Base-by-base conservation (phyloP, 2,329 filamentous ascomycete species). In the Talaromyces sp. region DNA sequence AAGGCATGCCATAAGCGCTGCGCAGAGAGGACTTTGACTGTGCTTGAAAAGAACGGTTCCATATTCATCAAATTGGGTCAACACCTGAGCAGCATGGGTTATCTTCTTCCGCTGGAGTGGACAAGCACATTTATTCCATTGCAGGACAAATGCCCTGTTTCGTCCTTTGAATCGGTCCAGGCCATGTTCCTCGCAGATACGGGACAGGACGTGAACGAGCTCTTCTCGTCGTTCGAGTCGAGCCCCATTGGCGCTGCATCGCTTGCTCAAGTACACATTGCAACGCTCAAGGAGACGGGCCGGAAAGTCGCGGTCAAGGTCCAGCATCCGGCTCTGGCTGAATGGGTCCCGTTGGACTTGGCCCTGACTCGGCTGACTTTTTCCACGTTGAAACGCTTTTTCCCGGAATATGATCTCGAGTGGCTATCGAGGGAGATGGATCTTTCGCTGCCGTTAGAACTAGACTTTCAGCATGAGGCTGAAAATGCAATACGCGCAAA, bases 61-160 rank as follows among this genome's bases (percentile, higher is more conserved):
- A 96, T 99, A 65, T 99, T 98, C 70, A 98, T 99, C 75, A 99
- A 99, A 78, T 81, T 99, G 44, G 95, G 95, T 7, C 95, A 99
- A 71, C 95, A 99, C 77, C 76, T 99, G 76, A 96, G 92, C 75
- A 94, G 92, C 66, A 91, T 98, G 90, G 96, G 95, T 72, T 98
- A 98, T 74, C 84, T 98, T 9, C 83, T 98, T 9, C 94, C 94
- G 1, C 78, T 84, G 56, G 94, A 98, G 78, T 98, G 94, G 93
- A 96, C 92, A 34, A 89, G 89, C 36, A 98, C 95, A 0, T 99
- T 99, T 73, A 89, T 99, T 67, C 95, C 95, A 0, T 82, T 99
- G 28, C 95, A 99, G 77, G 96, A 99, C 79, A 90, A 90, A 77
- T 99, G 95, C 72, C 95, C 95, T 0, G 88, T 98, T 5, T 97